These are phyloP conservation scores for Aspergillus felis DNA, from an alignment of 2,329 filamentous ascomycete species.

Conservation along the genomic window DNA sequence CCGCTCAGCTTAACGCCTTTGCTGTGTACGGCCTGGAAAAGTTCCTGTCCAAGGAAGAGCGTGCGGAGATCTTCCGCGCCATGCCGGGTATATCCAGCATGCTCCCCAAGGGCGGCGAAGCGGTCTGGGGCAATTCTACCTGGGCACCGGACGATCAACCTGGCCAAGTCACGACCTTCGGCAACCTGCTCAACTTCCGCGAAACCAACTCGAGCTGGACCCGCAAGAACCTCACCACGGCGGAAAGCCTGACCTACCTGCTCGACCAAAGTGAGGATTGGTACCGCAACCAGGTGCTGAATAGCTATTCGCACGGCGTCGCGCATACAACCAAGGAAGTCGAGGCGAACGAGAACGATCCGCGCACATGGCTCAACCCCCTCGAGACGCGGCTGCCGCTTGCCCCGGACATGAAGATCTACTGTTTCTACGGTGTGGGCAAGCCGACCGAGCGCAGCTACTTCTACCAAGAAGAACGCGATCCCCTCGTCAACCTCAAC, in stretches of 20 bases:
- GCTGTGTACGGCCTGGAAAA: slow-evolving; percentile 96
- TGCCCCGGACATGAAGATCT: slow-evolving; percentile 87
- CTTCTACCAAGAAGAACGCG: slow-evolving; percentile 74
- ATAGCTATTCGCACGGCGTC: slow-evolving; percentile 82
- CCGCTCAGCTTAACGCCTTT: slow-evolving; percentile 91
- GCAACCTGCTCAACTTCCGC: slow-evolving; percentile 81
- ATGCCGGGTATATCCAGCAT: slow-evolving; percentile 98
- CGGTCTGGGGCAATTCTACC: slow-evolving; percentile 86
- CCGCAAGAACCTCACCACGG: slow-evolving; percentile 71
- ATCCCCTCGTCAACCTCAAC: slow-evolving; percentile 55
- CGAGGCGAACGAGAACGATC: slow-evolving; percentile 72
- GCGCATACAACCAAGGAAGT: slow-evolving; percentile 77
- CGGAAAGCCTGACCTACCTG: slow-evolving; percentile 72
- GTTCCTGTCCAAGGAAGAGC: slow-evolving; percentile 84
- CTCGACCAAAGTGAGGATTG: slow-evolving; percentile 75
- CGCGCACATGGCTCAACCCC: slow-evolving; percentile 89
- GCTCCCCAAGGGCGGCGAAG: slow-evolving; percentile 89
- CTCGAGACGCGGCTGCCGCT: slow-evolving; percentile 85
- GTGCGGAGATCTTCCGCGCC: slow-evolving; percentile 88
- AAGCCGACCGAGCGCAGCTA: slow-evolving; percentile 92
- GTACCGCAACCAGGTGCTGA: slow-evolving; percentile 71
- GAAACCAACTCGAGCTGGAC: slow-evolving; percentile 60
- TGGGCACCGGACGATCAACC: slow-evolving; percentile 85
- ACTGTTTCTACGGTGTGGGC: slow-evolving; percentile 92
- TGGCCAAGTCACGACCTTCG: slow-evolving; percentile 69